Evolutionary conservation across 2,329 filamentous ascomycete genomes (phyloP).

Genomic region (Neonectria ditissima): DNA sequence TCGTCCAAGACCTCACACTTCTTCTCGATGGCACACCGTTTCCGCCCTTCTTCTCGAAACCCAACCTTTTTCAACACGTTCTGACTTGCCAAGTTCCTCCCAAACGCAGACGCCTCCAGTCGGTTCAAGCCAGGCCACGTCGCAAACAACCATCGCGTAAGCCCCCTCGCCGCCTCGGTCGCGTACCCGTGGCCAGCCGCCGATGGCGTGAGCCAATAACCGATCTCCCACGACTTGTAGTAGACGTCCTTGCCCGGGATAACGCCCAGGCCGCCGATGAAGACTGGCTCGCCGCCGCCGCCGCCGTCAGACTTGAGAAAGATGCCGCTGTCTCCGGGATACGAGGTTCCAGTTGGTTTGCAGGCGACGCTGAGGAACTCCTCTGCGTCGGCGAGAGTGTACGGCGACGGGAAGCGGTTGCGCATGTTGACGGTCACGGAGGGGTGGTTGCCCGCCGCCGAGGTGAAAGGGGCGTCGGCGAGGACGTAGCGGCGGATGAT

Average conservation of each 20-base stretch:
- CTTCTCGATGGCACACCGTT: slow-evolving; percentile 57
- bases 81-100: slow-evolving; percentile 55
- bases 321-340: slow-evolving; percentile 51
- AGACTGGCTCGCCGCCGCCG: slow-evolving; percentile 38
- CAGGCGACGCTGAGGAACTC: slow-evolving; percentile 48
- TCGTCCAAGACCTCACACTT: slow-evolving; percentile 54
- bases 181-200: slow-evolving; percentile 61
- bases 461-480: slow-evolving; percentile 53
- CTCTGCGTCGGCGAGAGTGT: slow-evolving; percentile 55
- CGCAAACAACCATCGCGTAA: slow-evolving; percentile 59
- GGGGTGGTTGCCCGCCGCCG: slow-evolving; percentile 53
- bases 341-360: slow-evolving; percentile 37
- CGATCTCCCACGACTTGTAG: slow-evolving; percentile 59
- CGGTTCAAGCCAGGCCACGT: slow-evolving; percentile 55
- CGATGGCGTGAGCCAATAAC: slow-evolving; percentile 59
- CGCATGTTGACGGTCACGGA: slow-evolving; percentile 55
- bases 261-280: slow-evolving; percentile 58
- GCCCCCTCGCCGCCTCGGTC: slow-evolving; percentile 53
- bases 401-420: slow-evolving; percentile 60
- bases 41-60: slow-evolving; percentile 58
- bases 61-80: slow-evolving; percentile 58
- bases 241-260: slow-evolving; percentile 52
- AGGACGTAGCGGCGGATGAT: slow-evolving; percentile 55
- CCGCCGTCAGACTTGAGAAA: slow-evolving; percentile 49
- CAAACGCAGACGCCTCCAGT: slow-evolving; percentile 55